Conservation (phyloP, 352 stramenopile species). For the Phytophthora gonapodyides region DNA sequence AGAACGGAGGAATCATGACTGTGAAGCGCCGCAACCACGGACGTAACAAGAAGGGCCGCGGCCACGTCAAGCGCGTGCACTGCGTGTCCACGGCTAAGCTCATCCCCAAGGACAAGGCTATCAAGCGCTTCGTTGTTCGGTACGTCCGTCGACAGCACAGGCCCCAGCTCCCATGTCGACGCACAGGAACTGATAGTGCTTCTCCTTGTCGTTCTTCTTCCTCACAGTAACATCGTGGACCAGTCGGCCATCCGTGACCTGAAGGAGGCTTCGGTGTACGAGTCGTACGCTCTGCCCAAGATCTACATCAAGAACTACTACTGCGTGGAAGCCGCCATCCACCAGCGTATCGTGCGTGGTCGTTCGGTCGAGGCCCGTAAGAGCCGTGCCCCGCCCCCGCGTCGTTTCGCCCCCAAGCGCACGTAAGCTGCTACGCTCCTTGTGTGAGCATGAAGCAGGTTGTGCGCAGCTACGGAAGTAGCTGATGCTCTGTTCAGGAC, state of each 20-base stretch:
- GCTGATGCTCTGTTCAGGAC: conserved; percentile 35
- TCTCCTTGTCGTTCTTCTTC: not conserved
- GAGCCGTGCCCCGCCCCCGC: conserved; percentile 93
- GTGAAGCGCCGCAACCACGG: conserved; percentile 99
- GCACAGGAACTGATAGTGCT: conserved; percentile 5
- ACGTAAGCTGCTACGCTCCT: conserved; percentile 47
- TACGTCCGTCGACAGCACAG: conserved; percentile 45
- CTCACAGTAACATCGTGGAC: conserved; percentile 97
- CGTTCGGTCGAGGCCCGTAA: conserved; percentile 93
- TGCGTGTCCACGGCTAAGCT: conserved; percentile 99
- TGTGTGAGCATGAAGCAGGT: conserved; percentile 5
- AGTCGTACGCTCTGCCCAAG: conserved; percentile 99
- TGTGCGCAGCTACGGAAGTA: conserved; percentile 14
- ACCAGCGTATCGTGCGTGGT: conserved; percentile 99
- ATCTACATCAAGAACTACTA: conserved; percentile 99
- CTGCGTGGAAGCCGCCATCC: conserved; percentile 98
- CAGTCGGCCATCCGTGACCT: conserved; percentile 98
- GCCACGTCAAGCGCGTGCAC: conserved; percentile 98
- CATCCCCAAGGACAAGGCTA: conserved; percentile 97
- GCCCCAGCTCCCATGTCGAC: not conserved
- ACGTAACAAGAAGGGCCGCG: conserved; percentile 99
- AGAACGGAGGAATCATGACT: conserved; percentile 95
- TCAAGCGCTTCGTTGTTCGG: conserved; percentile 93
- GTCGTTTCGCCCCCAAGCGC: conserved; percentile 77
- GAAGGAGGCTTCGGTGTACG: conserved; percentile 98